These are phyloP conservation scores for Saussurea involucrata DNA, from an alignment of 129 eudicot species.

Conservation along the genomic window DNA sequence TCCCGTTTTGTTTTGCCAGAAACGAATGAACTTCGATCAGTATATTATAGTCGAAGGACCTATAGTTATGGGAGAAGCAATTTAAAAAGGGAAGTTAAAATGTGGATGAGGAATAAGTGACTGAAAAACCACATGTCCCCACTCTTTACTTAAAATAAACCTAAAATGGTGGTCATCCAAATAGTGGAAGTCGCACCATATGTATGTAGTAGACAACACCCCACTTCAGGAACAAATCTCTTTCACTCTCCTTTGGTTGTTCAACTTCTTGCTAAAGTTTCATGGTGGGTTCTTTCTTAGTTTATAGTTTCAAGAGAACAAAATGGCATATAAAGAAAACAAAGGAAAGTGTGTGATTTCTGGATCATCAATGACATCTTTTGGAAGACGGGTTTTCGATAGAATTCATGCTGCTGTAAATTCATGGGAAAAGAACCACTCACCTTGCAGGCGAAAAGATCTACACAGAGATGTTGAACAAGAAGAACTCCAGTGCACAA, in stretches of 20 bases:
- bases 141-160: constrained; percentile 15
- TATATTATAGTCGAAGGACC: background rate
- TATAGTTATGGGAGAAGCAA: constrained; percentile 17
- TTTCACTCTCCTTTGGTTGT: background rate
- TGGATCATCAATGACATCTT: constrained; percentile 39
- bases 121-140: constrained; percentile 27
- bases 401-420: constrained; percentile 28
- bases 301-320: constrained; percentile 17
- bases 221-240: constrained; percentile 17
- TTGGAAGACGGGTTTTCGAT: constrained; percentile 13
- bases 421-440: constrained; percentile 41
- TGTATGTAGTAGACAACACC: constrained; percentile 23
- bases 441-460: constrained; percentile 35
- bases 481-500: constrained; percentile 55
- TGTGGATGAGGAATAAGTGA: constrained; percentile 41
- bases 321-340: constrained; percentile 24
- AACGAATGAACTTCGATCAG: background rate
- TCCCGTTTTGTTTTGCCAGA: background rate
- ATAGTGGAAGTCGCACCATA: constrained; percentile 35
- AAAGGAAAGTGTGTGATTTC: constrained; percentile 15
- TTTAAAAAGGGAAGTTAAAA: background rate
- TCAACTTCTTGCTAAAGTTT: constrained; percentile 24
- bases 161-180: constrained; percentile 7
- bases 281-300: constrained; percentile 28
- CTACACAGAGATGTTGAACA: constrained; percentile 55